Conservation (phyloP, 1,284 basidiomycete genomes). For the Rhizoctonia solani region DNA sequence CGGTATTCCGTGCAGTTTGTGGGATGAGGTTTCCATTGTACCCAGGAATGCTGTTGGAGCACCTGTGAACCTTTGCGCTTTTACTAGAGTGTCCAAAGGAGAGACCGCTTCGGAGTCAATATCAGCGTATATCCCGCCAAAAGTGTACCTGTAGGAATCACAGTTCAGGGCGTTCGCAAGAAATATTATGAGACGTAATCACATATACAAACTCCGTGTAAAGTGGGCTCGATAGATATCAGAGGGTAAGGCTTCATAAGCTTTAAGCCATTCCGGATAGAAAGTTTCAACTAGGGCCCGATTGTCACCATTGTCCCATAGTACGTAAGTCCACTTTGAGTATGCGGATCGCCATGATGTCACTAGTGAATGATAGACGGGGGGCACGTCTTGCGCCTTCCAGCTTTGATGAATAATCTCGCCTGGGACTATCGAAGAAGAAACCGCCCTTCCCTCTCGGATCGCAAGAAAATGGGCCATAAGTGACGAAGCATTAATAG, state of each 20-base stretch:
- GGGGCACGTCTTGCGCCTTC: background rate
- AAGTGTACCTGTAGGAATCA: conserved; percentile 13
- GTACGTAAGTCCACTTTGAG: conserved; percentile 1
- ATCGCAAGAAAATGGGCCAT: background rate
- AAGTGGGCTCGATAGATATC: conserved; percentile 9
- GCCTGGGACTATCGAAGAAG: background rate
- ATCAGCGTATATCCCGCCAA: conserved; percentile 26
- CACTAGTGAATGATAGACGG: background rate
- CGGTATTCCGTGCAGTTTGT: background rate
- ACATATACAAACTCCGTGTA: conserved; percentile 16
- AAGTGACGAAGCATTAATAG: conserved; percentile 3
- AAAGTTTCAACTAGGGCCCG: background rate
- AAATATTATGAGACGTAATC: no score
- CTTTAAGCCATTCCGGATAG: conserved; percentile 6
- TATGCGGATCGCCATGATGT: background rate
- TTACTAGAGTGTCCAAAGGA: conserved; percentile 1
- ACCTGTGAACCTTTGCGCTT: background rate
- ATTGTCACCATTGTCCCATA: conserved; percentile 9
- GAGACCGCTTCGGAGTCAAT: conserved; percentile 6
- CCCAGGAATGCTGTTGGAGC: conserved; percentile 4
- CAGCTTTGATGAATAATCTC: conserved; percentile 10
- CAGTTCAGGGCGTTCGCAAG: no score
- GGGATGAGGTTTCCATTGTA: background rate
- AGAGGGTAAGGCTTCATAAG: background rate
- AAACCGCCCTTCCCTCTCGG: background rate